A percentile compares a stretch with the other conserved stretches of the same genome.
Conservation (phyloP, 1,284 basidiomycete genomes). For the Ceratobasidium sp. region DNA sequence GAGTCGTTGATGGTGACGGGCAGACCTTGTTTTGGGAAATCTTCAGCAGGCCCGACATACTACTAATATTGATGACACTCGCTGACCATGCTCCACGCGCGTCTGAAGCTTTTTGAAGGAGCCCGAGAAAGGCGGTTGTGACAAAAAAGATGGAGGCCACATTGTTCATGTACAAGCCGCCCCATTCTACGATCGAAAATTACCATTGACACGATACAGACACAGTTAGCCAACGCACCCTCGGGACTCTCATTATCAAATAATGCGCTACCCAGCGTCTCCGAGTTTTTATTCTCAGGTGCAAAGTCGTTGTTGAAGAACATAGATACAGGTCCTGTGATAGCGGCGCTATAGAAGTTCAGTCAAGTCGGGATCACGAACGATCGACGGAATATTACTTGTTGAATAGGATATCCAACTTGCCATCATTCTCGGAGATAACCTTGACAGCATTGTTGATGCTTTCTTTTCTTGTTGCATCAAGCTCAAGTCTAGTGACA, state of each 20-base stretch:
- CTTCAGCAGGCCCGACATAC: conserved; percentile 76
- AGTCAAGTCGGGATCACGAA: too few relatives aligned
- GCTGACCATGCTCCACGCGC: conserved; percentile 58
- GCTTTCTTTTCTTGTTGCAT: conserved; percentile 73
- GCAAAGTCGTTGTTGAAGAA: conserved; percentile 71
- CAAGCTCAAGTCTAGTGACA: conserved; percentile 70
- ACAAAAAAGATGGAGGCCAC: conserved; percentile 79
- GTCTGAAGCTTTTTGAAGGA: conserved; percentile 60
- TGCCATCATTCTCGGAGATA: conserved; percentile 71
- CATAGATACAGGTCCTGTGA: too few relatives aligned
- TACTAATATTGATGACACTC: conserved; percentile 79
- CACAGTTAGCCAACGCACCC: neutral
- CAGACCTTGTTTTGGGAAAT: conserved; percentile 71
- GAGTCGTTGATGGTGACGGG: too few relatives aligned
- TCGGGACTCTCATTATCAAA: conserved; percentile 75
- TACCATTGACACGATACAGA: too few relatives aligned
- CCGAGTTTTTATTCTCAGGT: conserved; percentile 70
- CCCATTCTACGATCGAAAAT: conserved; percentile 35
- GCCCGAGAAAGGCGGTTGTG: conserved; percentile 77
- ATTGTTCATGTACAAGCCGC: conserved; percentile 61
- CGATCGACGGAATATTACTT: conserved; percentile 65
- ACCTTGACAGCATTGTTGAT: conserved; percentile 67
- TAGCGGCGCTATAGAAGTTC: too few relatives aligned
- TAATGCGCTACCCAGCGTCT: conserved; percentile 72
- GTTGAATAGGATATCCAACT: conserved; percentile 81